Evolutionary conservation across 805 yeast genomes (phyloP), one percentile per base, ranked within the genome.

Genomic region (Wickerhamiella azymoides): DNA sequence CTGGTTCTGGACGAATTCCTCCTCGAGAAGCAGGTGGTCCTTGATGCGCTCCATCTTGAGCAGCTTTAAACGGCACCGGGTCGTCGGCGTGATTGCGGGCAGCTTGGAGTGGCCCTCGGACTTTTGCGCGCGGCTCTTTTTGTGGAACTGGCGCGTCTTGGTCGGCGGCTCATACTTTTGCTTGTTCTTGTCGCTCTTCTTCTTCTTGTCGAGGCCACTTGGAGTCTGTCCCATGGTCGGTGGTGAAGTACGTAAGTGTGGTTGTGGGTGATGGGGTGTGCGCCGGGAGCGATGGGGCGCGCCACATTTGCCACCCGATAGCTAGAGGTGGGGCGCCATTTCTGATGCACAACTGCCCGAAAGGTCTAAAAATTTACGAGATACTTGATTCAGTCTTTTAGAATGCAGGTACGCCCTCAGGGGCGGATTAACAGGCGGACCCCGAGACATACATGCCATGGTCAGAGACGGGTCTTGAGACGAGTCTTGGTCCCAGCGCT

Each of bases 11-110:
- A 92, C 96, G 65, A 83, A 92, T 62, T 89, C 96, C 63, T 92
- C 97, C 65, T 92, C 98, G 57, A 92, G 71, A 53, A 92, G 71
- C 58, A 92, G 69, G 63, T 92, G 97, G 64, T 92, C 98, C 65
- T 92, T 93, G 61, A 92, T 88, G 64, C 98, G 77, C 62, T 92
- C 97, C 73, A 89, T 77, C 65, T 89, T 84, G 55, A 92, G 72
- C 53, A 92, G 67, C 63, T 86, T 88, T 61, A 92, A 72, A 63
- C 85, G 85, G 61, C 97, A 92, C 61, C 98, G 79, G 27, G 96
- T 92, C 57, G 79, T 83, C 43, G 98, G 98, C 58, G 79, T 75
- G 33, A 92, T 93, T 40, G 74, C 72, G 4, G 98, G 98, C 51
- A 92, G 73, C 59, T 80, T 85, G 37, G 79, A 84, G 21, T 93